Evolutionary conservation across 768 basidiomycete genomes (phyloP).

Genomic region (Chalciporus piperatus): DNA sequence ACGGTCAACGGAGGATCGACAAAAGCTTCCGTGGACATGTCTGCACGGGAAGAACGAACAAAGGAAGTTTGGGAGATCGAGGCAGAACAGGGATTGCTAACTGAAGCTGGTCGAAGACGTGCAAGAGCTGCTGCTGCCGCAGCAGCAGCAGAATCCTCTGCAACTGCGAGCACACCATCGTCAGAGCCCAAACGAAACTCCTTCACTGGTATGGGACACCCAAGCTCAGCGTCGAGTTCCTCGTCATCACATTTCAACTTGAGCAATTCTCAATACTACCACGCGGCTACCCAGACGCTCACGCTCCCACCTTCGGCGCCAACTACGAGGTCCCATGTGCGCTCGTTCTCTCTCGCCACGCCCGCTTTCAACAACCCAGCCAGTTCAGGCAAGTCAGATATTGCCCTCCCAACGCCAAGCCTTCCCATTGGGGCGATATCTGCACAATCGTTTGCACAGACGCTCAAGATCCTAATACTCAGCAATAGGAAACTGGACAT

Average conservation of each 20-base stretch:
- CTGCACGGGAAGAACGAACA: slow-evolving; percentile 30
- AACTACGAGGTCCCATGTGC: slow-evolving; percentile 48
- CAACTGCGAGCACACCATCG: slow-evolving; percentile 1
- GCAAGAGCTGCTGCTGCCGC: slow-evolving; percentile 50
- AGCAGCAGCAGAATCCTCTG: slow-evolving; percentile 39
- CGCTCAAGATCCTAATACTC: slow-evolving; percentile 57
- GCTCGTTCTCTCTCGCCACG: slow-evolving; percentile 57
- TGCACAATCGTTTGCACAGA: slow-evolving; percentile 56
- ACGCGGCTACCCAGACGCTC: slow-evolving; percentile 52
- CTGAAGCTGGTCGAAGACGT: slow-evolving; percentile 69
- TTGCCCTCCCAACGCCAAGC: slow-evolving; percentile 62
- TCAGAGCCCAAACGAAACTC: slow-evolving; percentile 18
- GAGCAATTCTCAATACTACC: slow-evolving; percentile 59
- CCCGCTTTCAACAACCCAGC: slow-evolving; percentile 14
- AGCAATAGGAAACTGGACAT: slow-evolving; percentile 66
- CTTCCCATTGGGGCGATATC: slow-evolving; percentile 65
- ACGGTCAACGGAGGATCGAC: slow-evolving; percentile 16
- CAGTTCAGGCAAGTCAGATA: slow-evolving; percentile 33
- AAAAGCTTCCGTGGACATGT: background rate
- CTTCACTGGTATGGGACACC: slow-evolving; percentile 22
- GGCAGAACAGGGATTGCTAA: slow-evolving; percentile 69
- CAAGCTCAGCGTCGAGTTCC: slow-evolving; percentile 24
- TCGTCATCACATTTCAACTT: slow-evolving; percentile 33
- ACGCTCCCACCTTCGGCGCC: slow-evolving; percentile 62
- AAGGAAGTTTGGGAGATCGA: slow-evolving; percentile 83